Base-by-base conservation (phyloP, 176 grass and related monocot genomes). In the Avena sativa region DNA sequence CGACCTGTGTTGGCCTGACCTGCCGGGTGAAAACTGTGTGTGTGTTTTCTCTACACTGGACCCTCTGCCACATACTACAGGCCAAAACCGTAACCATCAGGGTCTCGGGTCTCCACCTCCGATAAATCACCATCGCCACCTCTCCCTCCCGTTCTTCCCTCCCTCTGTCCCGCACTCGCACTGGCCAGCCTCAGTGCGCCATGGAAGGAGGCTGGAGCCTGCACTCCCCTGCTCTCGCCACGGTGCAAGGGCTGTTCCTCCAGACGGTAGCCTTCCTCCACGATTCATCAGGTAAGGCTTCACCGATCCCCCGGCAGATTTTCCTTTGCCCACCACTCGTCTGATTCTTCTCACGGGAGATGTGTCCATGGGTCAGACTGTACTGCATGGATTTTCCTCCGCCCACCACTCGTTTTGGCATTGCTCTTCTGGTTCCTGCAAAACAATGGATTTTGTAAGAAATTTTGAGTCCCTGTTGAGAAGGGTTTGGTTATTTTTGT, bases 31-130 rank as follows among this genome's bases (percentile, higher is more conserved):
- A 43, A 62, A 61, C 38, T 26, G 55, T 26, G 67, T 62, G 40
- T 34, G 16, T 48, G 38, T 38, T 80, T 38, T 80, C 1, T 19
- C 14, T 68, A 15, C 0, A 28, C 32, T 34, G 43, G 77, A 81
- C 60, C 30, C 59, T 61, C 55, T 21, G 11, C 14, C 55, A 10
- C 17, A 30, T 20, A 48, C 50, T 26, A 76, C 14, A 34, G 53
- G 89, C 84, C 84, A 90, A 87, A 87, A n/a, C 57, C 0, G 81
- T 68, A 84, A 30, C 75, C 1, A 84, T 84, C 81, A 74, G 48
- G 21, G 34, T 20, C 64, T 67, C 28, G 62, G 64, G 6, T 67
- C 64, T 67, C 64, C 64, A 67, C 28, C 64, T 34, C 14, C 28
- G 64, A 4, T 67, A 67, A 14, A 67, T 67, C 64, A 67, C 64